Conservation (phyloP, 805 yeast species). For the Lachancea meyersii region DNA sequence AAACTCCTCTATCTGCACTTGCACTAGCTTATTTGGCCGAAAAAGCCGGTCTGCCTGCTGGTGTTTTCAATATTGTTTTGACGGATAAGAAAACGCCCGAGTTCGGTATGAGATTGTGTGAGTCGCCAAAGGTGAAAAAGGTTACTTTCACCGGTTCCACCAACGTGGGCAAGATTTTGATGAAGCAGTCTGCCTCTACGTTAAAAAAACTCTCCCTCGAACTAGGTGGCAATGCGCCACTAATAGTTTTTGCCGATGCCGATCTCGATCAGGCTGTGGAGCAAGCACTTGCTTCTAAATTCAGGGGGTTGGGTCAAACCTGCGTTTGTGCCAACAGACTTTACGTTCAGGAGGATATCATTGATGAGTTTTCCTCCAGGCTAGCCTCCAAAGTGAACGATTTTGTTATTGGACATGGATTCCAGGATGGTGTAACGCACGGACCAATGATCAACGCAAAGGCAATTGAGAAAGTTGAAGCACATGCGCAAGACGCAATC, state of each 20-base stretch:
- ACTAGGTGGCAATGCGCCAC: slow-evolving; percentile 64
- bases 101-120: slow-evolving; percentile 46
- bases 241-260: slow-evolving; percentile 56
- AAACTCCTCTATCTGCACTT: slow-evolving; percentile 55
- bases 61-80: slow-evolving; percentile 48
- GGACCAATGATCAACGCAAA: slow-evolving; percentile 50
- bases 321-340: slow-evolving; percentile 60
- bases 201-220: slow-evolving; percentile 58
- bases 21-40: slow-evolving; percentile 51
- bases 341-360: slow-evolving; percentile 46
- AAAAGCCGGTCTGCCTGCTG: slow-evolving; percentile 56
- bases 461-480: slow-evolving; percentile 48
- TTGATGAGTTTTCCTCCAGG: slow-evolving; percentile 42
- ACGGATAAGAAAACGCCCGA: slow-evolving; percentile 47
- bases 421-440: slow-evolving; percentile 46
- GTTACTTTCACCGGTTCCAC: slow-evolving; percentile 64
- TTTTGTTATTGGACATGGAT: slow-evolving; percentile 53
- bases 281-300: slow-evolving; percentile 48
- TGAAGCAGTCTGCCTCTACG: slow-evolving; percentile 51
- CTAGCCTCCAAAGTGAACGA: slow-evolving; percentile 41
- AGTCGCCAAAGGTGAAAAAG: slow-evolving; percentile 45
- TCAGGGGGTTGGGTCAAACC: slow-evolving; percentile 59
- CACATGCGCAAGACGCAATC: slow-evolving; percentile 49
- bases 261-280: slow-evolving; percentile 51
- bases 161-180: slow-evolving; percentile 51